Base-by-base conservation (phyloP, 2,329 filamentous ascomycete species). In the Diplodia seriata region DNA sequence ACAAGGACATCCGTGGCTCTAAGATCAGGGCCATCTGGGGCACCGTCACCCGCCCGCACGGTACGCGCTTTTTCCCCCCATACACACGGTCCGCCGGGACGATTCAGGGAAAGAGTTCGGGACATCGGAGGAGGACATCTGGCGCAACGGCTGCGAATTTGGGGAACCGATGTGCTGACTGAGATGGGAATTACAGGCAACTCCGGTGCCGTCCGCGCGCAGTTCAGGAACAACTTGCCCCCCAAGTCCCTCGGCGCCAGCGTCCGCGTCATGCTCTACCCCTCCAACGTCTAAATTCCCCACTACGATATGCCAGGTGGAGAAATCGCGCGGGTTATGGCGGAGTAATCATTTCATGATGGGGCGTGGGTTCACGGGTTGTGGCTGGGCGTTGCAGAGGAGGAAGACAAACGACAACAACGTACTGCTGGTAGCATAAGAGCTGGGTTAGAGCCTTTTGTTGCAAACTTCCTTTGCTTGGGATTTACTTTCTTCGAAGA, bases 1-100 rank as follows among this genome's bases (percentile, higher is more conserved):
- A 92, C 85, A 94, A 90, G 85, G 93, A 97, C 87, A 88, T 97
- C 81, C 92, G 94, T 79, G 95, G 95, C 82, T 94, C 93, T 83
- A 98, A 98, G 91, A 96, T 98, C 86, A 90, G 94, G 81, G 83
- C 98, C 77, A 97, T 98, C 87, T 98, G 93, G 93, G 94, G 94
- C 87, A 97, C 97, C 88, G 91, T 98, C 82, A 97, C 93, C 82
- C 88, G 93, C 81, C 90, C 93, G 82, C 94, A 98, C 86, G 94
- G 92, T 94, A 91, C 54, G 64, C 54, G 8, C 43, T 20, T 15
- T 36, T 8, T 38, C 31, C n/a, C 54, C 7, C 1, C 9, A 31
- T 29, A n/a, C 8, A 4, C 43, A 20, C 18, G 8, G 20, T 47
- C 3, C 38, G 5, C 38, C 38, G 8, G 53, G 36, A 26, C 1